Evolutionary conservation across 305 asterid species (phyloP).

Genomic region (Fraxinus baroniana): DNA sequence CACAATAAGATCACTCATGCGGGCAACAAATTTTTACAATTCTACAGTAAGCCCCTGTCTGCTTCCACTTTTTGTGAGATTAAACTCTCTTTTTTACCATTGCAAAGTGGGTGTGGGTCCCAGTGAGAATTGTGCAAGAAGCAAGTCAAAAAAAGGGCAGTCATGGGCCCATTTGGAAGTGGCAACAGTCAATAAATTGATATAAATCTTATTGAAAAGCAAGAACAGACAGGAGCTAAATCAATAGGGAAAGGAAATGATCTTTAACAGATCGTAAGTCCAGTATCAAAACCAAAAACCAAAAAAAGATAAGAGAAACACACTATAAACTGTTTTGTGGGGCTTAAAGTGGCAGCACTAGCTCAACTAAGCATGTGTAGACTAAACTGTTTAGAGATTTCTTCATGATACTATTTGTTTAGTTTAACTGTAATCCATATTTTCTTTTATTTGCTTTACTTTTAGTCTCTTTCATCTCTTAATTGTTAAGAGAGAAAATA

Average conservation of each 20-base stretch:
- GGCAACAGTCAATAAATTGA: no score
- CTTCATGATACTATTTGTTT: neutral
- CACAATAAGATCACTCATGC: neutral
- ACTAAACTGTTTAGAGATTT: neutral
- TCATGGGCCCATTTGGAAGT: no score
- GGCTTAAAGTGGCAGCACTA: neutral
- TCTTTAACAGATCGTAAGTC: neutral
- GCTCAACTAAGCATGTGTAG: neutral
- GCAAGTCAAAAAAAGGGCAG: no score
- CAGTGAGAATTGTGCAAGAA: no score
- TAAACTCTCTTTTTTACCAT: no score
- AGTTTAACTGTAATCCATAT: neutral
- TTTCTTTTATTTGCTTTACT: neutral
- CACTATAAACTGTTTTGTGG: neutral
- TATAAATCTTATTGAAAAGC: no score
- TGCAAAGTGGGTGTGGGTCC: no score
- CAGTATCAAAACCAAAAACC: neutral
- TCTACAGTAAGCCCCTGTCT: no score
- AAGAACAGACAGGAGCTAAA: no score
- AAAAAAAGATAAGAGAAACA: neutral
- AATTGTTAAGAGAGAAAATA: neutral
- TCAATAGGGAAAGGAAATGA: neutral
- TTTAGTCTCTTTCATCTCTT: neutral
- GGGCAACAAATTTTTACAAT: neutral
- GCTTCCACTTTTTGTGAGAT: no score